Evolutionary conservation across 1,139 yeast species (phyloP).

Genomic region (Candida sp.): DNA sequence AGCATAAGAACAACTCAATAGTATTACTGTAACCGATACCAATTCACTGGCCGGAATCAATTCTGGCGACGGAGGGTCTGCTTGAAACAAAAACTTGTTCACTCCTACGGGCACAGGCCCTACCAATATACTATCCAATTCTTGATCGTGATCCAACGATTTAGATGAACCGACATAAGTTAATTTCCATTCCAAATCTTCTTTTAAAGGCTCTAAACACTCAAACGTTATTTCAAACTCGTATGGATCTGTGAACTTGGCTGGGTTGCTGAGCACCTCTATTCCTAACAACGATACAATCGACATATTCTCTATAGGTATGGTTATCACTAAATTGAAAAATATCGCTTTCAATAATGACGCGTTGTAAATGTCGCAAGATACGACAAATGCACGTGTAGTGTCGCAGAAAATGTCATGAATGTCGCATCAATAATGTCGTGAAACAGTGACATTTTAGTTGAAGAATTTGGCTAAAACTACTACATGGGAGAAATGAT

Average conservation of each 20-base stretch:
- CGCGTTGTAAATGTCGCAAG: too few relatives aligned
- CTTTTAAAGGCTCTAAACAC: slow-evolving; percentile 88
- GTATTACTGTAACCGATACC: slow-evolving; percentile 90
- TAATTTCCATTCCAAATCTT: slow-evolving; percentile 95
- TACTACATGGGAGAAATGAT: too few relatives aligned
- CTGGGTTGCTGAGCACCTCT: slow-evolving; percentile 92
- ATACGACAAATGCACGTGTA: too few relatives aligned
- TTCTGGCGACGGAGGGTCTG: slow-evolving; percentile 97
- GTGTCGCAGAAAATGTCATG: too few relatives aligned
- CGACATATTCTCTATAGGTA: too few relatives aligned
- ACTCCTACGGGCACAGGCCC: slow-evolving; percentile 99
- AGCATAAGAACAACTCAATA: slow-evolving; percentile 88
- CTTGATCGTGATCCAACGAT: slow-evolving; percentile 94
- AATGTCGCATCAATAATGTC: too few relatives aligned
- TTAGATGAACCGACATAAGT: slow-evolving; percentile 96
- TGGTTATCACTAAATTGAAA: too few relatives aligned
- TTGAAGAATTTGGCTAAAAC: too few relatives aligned
- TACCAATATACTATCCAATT: slow-evolving; percentile 87
- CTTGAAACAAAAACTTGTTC: slow-evolving; percentile 86
- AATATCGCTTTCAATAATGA: too few relatives aligned
- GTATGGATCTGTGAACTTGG: slow-evolving; percentile 88
- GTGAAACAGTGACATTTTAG: too few relatives aligned
- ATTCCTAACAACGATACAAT: slow-evolving; percentile 91
- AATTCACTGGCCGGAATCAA: slow-evolving; percentile 93
- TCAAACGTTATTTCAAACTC: slow-evolving; percentile 97